A percentile compares a stretch with the other conserved stretches of the same genome.
Conservation (phyloP, 2,329 filamentous ascomycete species). For the Exophiala alcalophila region DNA sequence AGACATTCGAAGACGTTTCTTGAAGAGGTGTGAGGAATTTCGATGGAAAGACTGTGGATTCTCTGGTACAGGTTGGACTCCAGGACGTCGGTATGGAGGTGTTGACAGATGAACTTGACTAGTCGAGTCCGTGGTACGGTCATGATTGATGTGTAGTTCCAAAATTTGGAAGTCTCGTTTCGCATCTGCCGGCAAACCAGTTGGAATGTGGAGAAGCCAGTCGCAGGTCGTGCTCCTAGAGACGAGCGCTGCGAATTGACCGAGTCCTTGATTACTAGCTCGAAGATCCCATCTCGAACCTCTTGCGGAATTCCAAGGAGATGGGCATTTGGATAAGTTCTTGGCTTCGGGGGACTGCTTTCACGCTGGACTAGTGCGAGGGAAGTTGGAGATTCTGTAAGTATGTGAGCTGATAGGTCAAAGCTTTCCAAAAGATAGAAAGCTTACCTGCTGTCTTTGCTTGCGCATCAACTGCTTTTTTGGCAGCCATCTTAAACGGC, state of each 20-base stretch:
- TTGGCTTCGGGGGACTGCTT: no score
- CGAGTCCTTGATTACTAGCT: not conserved
- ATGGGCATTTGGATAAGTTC: constrained; percentile 13
- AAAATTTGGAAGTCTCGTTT: constrained; percentile 11
- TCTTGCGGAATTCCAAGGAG: constrained; percentile 23
- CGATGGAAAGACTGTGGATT: constrained; percentile 19
- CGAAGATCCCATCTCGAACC: constrained; percentile 16
- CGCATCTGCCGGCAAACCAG: constrained; percentile 19
- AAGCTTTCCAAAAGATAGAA: no score
- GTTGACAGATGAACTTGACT: constrained; percentile 4
- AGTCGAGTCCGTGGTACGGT: constrained; percentile 15
- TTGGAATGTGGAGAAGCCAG: constrained; percentile 12
- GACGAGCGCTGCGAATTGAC: not conserved
- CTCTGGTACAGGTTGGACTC: constrained; percentile 4
- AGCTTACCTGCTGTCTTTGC: no score
- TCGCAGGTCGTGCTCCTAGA: constrained; percentile 5
- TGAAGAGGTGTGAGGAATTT: constrained; percentile 17
- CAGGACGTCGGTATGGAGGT: not conserved
- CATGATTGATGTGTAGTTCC: not conserved
- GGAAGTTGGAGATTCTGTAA: no score
- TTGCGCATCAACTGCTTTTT: no score
- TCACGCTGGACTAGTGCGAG: no score
- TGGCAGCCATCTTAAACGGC: no score
- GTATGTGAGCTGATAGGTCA: no score
- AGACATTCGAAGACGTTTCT: constrained; percentile 6